These are phyloP conservation scores for Diaporthe destruens DNA, from an alignment of 2,329 filamentous ascomycete genomes.

Conservation along the genomic window DNA sequence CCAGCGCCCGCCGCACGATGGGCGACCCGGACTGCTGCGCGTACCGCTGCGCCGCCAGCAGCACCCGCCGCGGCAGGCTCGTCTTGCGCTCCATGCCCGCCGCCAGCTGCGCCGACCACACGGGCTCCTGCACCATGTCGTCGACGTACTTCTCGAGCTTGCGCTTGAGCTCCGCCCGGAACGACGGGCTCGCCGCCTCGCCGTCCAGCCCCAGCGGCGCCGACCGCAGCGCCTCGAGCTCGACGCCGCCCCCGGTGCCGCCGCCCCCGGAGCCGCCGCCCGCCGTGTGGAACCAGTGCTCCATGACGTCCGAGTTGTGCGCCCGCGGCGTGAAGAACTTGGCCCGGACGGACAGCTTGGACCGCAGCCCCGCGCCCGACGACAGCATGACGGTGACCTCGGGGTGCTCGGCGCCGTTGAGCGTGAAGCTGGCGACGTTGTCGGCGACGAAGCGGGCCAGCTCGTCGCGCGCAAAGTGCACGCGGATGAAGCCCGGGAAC, in stretches of 20 bases:
- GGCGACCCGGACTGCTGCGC: constrained; percentile 59
- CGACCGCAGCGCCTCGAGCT: constrained; percentile 57
- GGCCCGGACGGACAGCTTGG: constrained; percentile 61
- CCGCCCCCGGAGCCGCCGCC: background rate
- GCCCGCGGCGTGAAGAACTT: constrained; percentile 66
- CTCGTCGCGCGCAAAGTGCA: constrained; percentile 63
- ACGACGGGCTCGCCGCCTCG: constrained; percentile 49
- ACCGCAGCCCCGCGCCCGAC: constrained; percentile 59
- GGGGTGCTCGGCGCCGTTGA: constrained; percentile 55
- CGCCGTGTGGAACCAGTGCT: constrained; percentile 63
- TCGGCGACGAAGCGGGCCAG: constrained; percentile 62
- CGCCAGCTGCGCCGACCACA: constrained; percentile 64
- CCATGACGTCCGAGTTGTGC: constrained; percentile 56
- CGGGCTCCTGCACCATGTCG: constrained; percentile 61
- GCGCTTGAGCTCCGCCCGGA: constrained; percentile 61
- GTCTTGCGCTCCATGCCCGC: constrained; percentile 58
- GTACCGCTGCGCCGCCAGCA: constrained; percentile 63
- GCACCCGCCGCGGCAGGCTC: constrained; percentile 59
- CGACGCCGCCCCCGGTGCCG: constrained; percentile 46
- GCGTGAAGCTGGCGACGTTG: constrained; percentile 60
- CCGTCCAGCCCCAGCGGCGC: constrained; percentile 66
- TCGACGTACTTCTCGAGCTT: constrained; percentile 63
- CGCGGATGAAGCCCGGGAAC: constrained; percentile 65
- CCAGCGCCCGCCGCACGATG: constrained; percentile 66
- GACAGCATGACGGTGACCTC: constrained; percentile 61